These are phyloP conservation scores for Metschnikowia picachoensis DNA, from an alignment of 805 yeast species.

Conservation along the genomic window DNA sequence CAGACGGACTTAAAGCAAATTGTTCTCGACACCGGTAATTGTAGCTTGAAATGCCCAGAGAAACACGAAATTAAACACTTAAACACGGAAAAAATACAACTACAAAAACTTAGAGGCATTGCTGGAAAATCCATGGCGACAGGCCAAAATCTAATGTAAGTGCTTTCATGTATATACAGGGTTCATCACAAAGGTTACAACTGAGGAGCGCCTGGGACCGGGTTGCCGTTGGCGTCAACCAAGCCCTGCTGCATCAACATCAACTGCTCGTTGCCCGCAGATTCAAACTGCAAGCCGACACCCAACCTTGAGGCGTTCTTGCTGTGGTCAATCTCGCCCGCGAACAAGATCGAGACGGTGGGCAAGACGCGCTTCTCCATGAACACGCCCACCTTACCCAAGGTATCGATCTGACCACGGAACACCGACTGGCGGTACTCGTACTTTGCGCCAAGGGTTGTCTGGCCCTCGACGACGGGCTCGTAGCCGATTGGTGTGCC, in stretches of 20 bases:
- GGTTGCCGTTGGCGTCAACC: conserved; percentile 80
- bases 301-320: conserved; percentile 73
- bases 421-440: conserved; percentile 95
- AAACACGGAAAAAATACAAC: too few species aligned
- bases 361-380: conserved; percentile 93
- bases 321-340: conserved; percentile 89
- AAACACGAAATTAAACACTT: too few species aligned
- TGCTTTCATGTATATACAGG: conserved; percentile 15
- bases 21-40: too few species aligned
- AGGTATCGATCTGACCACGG: conserved; percentile 90
- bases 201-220: conserved; percentile 75
- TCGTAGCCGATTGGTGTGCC: conserved; percentile 79
- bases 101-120: too few species aligned
- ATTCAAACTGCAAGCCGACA: conserved; percentile 91
- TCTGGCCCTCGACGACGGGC: conserved; percentile 83
- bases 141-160: too few species aligned
- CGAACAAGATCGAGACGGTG: conserved; percentile 80
- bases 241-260: conserved; percentile 88
- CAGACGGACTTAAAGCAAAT: too few species aligned
- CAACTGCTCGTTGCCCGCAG: conserved; percentile 90
- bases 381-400: conserved; percentile 87
- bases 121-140: too few species aligned
- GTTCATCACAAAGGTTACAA: conserved; percentile 25
- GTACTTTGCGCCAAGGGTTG: conserved; percentile 94
- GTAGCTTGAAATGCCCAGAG: too few species aligned